Percentiles rank a stretch among this genome's conserved stretches.
phyloP scores from a whole-genome alignment of 352 stramenopile genomes.

The Phytophthora fragariaefolia region DNA sequence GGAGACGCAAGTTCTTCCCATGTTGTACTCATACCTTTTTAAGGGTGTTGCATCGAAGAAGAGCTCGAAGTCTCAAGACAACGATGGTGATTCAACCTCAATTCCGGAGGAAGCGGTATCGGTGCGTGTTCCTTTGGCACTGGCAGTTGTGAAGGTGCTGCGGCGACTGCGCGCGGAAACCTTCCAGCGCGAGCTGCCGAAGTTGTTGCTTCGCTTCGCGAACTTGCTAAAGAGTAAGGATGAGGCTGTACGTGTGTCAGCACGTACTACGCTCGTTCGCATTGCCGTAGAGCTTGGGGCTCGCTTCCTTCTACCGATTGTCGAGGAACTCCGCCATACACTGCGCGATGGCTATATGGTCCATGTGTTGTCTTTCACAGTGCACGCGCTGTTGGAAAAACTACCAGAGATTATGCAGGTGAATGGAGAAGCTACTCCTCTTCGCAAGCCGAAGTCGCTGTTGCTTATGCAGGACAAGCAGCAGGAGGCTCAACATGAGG shows the following conservation, averaged over 20 bases:
- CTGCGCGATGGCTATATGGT: constrained; percentile 88
- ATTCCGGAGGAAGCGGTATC: constrained; percentile 38
- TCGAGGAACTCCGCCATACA: constrained; percentile 85
- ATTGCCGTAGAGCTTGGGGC: constrained; percentile 93
- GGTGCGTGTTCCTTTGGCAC: constrained; percentile 93
- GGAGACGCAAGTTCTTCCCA: constrained; percentile 80
- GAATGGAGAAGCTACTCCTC: constrained; percentile 39
- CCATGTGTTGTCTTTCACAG: constrained; percentile 87
- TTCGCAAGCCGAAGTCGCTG: constrained; percentile 30
- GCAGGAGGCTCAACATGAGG: constrained; percentile 33
- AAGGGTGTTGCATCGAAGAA: constrained; percentile 89
- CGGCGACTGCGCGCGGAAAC: constrained; percentile 89
- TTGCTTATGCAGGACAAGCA: constrained; percentile 31
- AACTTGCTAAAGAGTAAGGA: constrained; percentile 93
- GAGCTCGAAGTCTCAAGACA: constrained; percentile 48
- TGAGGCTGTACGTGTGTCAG: constrained; percentile 91
- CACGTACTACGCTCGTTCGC: constrained; percentile 94
- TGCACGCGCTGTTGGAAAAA: constrained; percentile 87
- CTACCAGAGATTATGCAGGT: constrained; percentile 61
- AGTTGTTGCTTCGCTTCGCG: constrained; percentile 93
- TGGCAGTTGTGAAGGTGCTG: constrained; percentile 98
- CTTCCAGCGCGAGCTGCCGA: constrained; percentile 95
- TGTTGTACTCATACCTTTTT: constrained; percentile 88
- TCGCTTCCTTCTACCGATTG: constrained; percentile 84
- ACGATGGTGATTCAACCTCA: constrained; percentile 52